Evolutionary conservation across 202 grass and related monocot genomes (phyloP), one percentile per base, ranked within the genome.

Genomic region (Schoenoplectus triqueter): DNA sequence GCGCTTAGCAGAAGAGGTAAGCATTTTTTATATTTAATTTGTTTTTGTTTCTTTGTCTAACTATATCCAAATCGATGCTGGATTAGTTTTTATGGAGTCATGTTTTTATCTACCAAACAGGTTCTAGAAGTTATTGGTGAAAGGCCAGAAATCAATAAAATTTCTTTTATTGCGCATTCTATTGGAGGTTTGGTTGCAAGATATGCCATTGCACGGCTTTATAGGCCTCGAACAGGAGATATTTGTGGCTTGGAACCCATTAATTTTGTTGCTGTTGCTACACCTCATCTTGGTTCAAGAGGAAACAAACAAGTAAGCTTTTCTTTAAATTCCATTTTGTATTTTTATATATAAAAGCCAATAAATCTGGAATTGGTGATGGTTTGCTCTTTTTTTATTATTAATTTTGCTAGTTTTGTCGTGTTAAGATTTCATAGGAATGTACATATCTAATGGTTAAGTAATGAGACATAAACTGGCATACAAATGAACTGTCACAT

Each of bases 141-240:
- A 87, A 89, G 72, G 46, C 89, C 92, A 81, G 89, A 92, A 85
- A 86, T 95, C 66, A 73, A 17, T 5, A 98, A 90, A 88, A 92
- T 95, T 85, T 98, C 95, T 74, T 97, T 97, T 78, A 84, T 98
- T 77, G 91, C 92, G 65, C 95, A 98, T 69, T 98, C 95, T 0
- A 86, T 98, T 22, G 95, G 95, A 80, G 95, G 95, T 66, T 86
- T 97, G 83, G 92, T 88, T 56, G 88, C 95, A 64, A 90, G 95
- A 89, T 97, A 95, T 92, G 91, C 92, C 84, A 93, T 98, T 10
- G 88, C 90, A 40, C 94, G 85, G 84, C 91, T 98, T 62, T 98
- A 93, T 69, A 85, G 85, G 73, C 70, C 86, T 81, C 89, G 67
- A 60, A 65, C 40, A 39, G 91, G 86, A 77, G 90, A 84, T 62